These are phyloP conservation scores for Usnea hakonensis DNA, from an alignment of 495 filamentous ascomycete genomes.

Conservation along the genomic window DNA sequence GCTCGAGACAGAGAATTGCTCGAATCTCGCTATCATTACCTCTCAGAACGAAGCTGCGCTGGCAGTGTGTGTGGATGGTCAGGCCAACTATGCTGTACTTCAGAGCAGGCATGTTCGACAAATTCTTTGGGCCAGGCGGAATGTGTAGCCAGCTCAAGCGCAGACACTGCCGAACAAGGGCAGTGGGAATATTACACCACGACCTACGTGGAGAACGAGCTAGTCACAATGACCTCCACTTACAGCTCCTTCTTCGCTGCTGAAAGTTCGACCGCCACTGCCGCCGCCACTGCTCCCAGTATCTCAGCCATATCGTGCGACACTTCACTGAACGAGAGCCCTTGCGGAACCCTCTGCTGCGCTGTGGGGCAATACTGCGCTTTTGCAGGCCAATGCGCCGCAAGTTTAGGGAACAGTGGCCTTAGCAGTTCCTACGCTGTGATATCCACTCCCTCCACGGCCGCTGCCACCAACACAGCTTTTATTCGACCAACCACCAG, in stretches of 20 bases:
- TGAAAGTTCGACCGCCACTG: conserved; percentile 21
- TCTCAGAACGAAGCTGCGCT: conserved; percentile 47
- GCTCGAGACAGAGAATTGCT: conserved; percentile 17
- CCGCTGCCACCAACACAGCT: conserved; percentile 33
- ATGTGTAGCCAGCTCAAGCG: conserved; percentile 33
- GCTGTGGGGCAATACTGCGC: conserved; percentile 61
- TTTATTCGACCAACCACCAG: conserved; percentile 66
- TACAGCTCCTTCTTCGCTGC: conserved; percentile 46
- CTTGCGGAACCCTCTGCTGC: conserved; percentile 72
- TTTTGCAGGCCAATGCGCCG: conserved; percentile 38
- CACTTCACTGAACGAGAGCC: conserved; percentile 49
- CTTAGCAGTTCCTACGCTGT: conserved; percentile 31
- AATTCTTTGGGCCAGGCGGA: conserved; percentile 47
- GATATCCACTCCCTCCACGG: conserved; percentile 29
- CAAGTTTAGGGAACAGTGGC: conserved; percentile 27
- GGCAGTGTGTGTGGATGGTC: conserved; percentile 58
- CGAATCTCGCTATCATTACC: conserved; percentile 32
- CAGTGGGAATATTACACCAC: conserved; percentile 60
- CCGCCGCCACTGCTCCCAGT: conserved; percentile 23
- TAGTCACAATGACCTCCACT: conserved; percentile 57
- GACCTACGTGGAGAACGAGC: conserved; percentile 61
- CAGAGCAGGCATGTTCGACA: conserved; percentile 55
- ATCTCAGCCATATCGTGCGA: conserved; percentile 47
- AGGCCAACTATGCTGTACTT: conserved; percentile 59
- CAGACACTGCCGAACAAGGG: conserved; percentile 26